These are phyloP conservation scores for Pugionium dolabratum DNA, from an alignment of 345 rosid species.

Conservation along the genomic window DNA sequence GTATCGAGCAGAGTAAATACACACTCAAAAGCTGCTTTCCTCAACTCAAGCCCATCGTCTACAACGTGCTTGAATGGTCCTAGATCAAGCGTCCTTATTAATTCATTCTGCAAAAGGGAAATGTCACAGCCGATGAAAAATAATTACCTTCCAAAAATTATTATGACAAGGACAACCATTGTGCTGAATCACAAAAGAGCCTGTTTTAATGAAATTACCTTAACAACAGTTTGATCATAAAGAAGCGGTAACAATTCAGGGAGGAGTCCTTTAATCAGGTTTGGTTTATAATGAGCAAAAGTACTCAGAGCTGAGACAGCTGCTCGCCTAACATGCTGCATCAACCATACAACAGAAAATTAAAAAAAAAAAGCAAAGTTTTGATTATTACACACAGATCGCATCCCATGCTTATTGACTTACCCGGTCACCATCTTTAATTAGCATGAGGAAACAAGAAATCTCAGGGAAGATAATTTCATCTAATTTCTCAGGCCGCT, in stretches of 20 bases:
- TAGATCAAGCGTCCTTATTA: constrained; percentile 93
- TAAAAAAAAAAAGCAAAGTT: background rate
- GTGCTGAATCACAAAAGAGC: too few species aligned
- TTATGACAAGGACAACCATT: background rate
- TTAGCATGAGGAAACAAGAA: constrained; percentile 90
- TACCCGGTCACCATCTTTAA: constrained; percentile 88
- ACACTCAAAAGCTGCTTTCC: constrained; percentile 98
- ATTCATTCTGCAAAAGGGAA: constrained; percentile 70
- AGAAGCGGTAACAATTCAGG: constrained; percentile 88
- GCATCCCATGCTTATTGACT: constrained; percentile 8
- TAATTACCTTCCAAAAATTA: background rate
- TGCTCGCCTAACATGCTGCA: constrained; percentile 99
- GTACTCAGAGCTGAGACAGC: constrained; percentile 95
- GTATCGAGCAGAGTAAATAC: constrained; percentile 82
- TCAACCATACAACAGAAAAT: constrained; percentile 1
- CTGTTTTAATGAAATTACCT: constrained; percentile 50
- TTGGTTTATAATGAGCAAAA: constrained; percentile 96
- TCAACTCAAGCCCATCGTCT: constrained; percentile 96
- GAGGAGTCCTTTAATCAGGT: constrained; percentile 89
- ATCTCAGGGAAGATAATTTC: constrained; percentile 88
- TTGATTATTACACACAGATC: background rate
- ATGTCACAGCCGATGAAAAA: background rate
- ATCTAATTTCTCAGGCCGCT: constrained; percentile 90
- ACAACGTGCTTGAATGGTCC: constrained; percentile 99
- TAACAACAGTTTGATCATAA: constrained; percentile 90